Evolutionary conservation across 2,329 filamentous ascomycete genomes (phyloP), one percentile per base, ranked within the genome.

Genomic region (Fusarium chlamydosporum): DNA sequence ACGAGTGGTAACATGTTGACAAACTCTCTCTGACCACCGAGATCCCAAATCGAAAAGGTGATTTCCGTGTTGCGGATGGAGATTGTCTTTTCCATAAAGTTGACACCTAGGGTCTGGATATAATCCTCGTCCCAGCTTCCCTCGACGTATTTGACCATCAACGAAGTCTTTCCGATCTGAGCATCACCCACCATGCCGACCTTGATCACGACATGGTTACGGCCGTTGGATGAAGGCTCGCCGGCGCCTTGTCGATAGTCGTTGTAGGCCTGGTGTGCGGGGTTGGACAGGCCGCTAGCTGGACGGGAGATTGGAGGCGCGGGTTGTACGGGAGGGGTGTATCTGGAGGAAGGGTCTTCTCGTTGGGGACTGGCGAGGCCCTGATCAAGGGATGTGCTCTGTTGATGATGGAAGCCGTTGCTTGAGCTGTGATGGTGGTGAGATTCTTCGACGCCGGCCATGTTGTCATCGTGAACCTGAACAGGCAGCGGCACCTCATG

Each of bases 51-150:
- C 65, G 94, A 97, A 82, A 99, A 99, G 42, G 96, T 99, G 80
- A 99, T 99, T 82, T 99, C 96, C 16, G 96, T 99, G 82, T 99
- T 99, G 67, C 96, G 92, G 80, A 99, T 99, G 67, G 93, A 97
- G 78, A 99, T 99, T 35, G 96, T 99, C 86, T 99, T 99, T 81
- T 99, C 96, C 96, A 99, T 99, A 82, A 99, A 99, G 81, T 99
- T 99, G 81, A 99, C 96, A 72, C 96, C 96, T 43, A 99, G 84
- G 23, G 96, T 99, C 82, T 99, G 96, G 76, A 99, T 99, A 81
- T 99, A 99, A 79, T 99, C 96, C 82, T 99, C 96, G 80, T 99
- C 96, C 94, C 96, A 99, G 81, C 94, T 97, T 63, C 96, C 96
- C 82, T 99, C 96, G 57, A 99, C 96, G 77, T 99, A 99, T 81